Conservation (phyloP, 164 flowering plant species). For the Annona cherimola region DNA sequence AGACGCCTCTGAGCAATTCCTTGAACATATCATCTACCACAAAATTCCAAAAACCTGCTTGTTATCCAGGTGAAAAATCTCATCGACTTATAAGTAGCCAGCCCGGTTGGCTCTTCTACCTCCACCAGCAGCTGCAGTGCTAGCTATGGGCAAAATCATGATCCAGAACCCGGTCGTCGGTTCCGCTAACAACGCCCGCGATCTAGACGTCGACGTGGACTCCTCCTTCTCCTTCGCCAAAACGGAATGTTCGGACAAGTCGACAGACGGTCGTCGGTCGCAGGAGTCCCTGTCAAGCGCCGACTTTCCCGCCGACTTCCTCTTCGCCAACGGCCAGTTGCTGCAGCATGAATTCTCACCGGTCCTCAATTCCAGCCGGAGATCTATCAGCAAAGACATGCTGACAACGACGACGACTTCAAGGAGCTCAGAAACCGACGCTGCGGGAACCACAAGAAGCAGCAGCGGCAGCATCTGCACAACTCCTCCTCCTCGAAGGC, state of each 20-base stretch:
- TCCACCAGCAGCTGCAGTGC: no score
- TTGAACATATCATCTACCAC: background rate
- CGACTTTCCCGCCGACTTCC: conserved; percentile 3
- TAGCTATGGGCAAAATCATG: no score
- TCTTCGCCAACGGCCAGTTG: conserved; percentile 9
- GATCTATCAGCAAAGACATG: conserved; percentile 54
- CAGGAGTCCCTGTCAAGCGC: background rate
- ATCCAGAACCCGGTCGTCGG: no score
- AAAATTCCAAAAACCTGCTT: background rate
- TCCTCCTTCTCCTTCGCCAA: no score
- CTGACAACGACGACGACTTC: conserved; percentile 11
- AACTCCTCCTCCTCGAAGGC: conserved; percentile 1
- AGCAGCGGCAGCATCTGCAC: conserved; percentile 33
- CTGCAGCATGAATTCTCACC: conserved; percentile 6
- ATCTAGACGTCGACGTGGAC: no score
- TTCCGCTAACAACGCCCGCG: no score
- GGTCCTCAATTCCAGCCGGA: background rate
- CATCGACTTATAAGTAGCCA: no score
- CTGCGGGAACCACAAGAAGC: conserved; percentile 18
- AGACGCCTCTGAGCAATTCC: background rate
- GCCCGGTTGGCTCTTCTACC: no score
- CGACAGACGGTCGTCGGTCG: no score
- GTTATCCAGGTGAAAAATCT: no score
- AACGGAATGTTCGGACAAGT: no score
- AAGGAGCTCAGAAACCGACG: no score